Evolutionary conservation across 2,329 filamentous ascomycete genomes (phyloP), one percentile per base, ranked within the genome.

Genomic region (Basipetospora chlamydospora): DNA sequence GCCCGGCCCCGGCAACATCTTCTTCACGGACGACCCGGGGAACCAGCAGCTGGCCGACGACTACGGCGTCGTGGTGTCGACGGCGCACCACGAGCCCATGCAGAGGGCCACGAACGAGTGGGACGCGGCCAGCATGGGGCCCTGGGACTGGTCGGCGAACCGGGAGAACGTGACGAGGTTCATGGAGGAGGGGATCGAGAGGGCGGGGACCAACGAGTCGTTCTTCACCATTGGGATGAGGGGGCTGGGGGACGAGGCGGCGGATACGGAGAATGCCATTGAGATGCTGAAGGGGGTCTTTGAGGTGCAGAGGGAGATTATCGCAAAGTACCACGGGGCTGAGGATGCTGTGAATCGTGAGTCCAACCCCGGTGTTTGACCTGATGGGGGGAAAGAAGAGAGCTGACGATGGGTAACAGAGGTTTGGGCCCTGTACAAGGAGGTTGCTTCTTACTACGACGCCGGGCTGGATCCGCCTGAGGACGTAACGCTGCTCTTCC

Each of bases 31-130:
- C 33, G 74, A 80, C 35, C 57, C 64, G 0, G 54, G 61, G 6
- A 79, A 69, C 32, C 68, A 75, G 42, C 59, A 62, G 3, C 58
- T 73, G 4, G 75, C 75, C 0, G 69, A 80, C 38, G 64, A 67
- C 38, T 78, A 74, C 40, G 74, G 70, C 2, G 70, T 80, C 28
- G 71, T 77, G 3, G 67, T 79, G 50, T 73, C 70, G 3, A 76
- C 72, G 0, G 73, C 68, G 0, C 74, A 80, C 46, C 75, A 75
- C 10, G 75, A 80, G 49, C 75, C 75, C 0, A 73, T 80, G 72
- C 67, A 70, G 44, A 61, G 73, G 17, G 63, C 66, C 7, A 74
- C 70, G 6, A 66, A 64, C 12, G 60, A 64, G 41, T 63, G 60
- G 59, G 53, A 55, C 13, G 44, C 49, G 5, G 50, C 54, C 6